Conservation (phyloP, 2,329 filamentous ascomycete species). For the Colletotrichum noveboracense region DNA sequence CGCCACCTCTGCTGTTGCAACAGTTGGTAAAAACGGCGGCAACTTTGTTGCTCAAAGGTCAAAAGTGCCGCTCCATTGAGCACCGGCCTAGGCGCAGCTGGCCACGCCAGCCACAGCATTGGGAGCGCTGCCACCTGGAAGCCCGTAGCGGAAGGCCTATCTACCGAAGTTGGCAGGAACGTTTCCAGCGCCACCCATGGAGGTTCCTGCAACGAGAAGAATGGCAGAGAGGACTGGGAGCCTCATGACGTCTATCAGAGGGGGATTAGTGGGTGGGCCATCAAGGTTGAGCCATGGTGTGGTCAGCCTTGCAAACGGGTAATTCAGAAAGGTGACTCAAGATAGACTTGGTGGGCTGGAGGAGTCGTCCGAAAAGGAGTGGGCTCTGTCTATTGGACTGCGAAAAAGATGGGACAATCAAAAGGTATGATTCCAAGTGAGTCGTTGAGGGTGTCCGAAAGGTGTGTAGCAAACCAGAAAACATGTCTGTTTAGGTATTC, state of each 20-base stretch:
- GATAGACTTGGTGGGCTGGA: background rate
- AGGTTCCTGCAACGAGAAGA: background rate
- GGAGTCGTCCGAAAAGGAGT: background rate
- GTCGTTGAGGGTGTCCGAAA: background rate
- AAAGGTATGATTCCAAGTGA: no score
- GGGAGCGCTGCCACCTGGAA: background rate
- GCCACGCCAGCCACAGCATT: background rate
- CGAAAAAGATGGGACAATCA: background rate
- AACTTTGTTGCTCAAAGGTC: background rate
- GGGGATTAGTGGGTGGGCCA: accelerated
- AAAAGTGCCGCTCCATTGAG: background rate
- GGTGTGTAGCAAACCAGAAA: background rate
- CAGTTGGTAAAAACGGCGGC: background rate
- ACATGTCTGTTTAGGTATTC: background rate
- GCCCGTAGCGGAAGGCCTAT: background rate
- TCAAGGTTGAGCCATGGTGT: accelerated
- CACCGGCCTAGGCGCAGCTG: background rate
- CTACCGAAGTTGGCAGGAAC: accelerated
- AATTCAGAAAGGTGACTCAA: background rate
- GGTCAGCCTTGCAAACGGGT: background rate
- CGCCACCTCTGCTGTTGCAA: background rate
- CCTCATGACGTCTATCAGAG: background rate
- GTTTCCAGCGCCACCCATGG: accelerated
- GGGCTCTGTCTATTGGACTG: background rate
- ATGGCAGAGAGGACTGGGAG: accelerated